Evolutionary conservation across 2,329 filamentous ascomycete genomes (phyloP).

Genomic region (Neonectria ditissima): DNA sequence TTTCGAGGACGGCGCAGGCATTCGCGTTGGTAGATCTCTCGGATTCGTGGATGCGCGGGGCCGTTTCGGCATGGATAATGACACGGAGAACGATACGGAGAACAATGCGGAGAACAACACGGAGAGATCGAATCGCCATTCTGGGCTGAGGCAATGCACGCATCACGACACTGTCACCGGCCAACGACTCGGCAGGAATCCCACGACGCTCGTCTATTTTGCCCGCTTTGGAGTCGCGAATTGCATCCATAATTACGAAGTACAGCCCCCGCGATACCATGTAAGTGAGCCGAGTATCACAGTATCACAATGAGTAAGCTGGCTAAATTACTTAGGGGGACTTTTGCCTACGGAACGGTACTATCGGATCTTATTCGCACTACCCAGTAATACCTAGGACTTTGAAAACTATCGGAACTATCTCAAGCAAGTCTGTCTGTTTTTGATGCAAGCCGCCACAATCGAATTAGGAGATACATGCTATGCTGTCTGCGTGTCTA

Average conservation of each 20-base stretch:
- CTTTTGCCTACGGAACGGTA: too few relatives aligned
- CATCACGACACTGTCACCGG: background rate
- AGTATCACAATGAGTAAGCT: background rate
- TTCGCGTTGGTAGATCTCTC: background rate
- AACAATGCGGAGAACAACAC: too few relatives aligned
- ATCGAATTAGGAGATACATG: background rate
- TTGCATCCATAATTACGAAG: background rate
- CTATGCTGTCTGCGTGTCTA: background rate
- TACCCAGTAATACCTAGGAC: background rate
- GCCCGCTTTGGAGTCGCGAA: background rate
- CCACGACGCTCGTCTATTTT: background rate
- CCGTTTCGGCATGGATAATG: background rate
- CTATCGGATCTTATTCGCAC: background rate
- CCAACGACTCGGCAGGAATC: background rate
- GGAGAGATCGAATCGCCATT: background rate
- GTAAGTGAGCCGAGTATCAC: background rate
- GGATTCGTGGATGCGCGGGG: background rate
- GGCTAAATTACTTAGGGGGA: background rate
- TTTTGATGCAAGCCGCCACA: background rate
- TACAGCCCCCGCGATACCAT: background rate
- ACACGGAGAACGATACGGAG: too few relatives aligned
- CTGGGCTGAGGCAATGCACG: background rate
- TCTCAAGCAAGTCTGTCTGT: background rate
- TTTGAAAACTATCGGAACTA: background rate
- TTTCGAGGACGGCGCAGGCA: conserved; percentile 20